These are phyloP conservation scores for Stellera chamaejasme DNA, from an alignment of 345 rosid genomes.

Conservation along the genomic window DNA sequence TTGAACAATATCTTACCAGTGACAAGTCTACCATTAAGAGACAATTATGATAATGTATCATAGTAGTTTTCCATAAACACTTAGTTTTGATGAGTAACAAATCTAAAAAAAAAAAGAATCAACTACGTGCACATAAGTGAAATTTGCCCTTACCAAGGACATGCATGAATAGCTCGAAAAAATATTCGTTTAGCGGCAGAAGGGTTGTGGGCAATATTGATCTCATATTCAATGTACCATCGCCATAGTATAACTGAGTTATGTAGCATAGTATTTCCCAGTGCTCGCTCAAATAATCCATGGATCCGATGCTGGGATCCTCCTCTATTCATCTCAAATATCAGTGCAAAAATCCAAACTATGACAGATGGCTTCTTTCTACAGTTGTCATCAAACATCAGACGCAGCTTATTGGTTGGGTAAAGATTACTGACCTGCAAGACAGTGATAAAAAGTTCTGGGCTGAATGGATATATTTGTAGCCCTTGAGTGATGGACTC, in stretches of 20 bases:
- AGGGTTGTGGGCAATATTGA: slow-evolving; percentile 44
- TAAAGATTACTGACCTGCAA: slow-evolving; percentile 62
- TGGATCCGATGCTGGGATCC: slow-evolving; percentile 70
- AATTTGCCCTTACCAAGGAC: slow-evolving; percentile 64
- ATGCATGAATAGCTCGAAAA: slow-evolving; percentile 91
- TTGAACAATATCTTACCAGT: too few relatives aligned
- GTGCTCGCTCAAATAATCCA: slow-evolving; percentile 83
- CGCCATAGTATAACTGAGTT: slow-evolving; percentile 84
- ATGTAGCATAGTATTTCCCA: slow-evolving; percentile 44
- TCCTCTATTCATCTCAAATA: slow-evolving; percentile 65
- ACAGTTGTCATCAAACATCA: slow-evolving; percentile 56
- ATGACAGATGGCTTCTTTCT: slow-evolving; percentile 61
- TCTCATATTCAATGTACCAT: slow-evolving; percentile 75
- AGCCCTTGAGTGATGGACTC: slow-evolving; percentile 61
- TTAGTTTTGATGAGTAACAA: not conserved
- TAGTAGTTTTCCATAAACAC: not conserved
- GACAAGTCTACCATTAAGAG: too few relatives aligned
- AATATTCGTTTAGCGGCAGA: slow-evolving; percentile 64
- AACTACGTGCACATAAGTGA: not conserved
- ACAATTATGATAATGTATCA: too few relatives aligned
- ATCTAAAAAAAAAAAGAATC: not conserved
- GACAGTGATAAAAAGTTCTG: slow-evolving; percentile 51
- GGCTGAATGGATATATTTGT: slow-evolving; percentile 67
- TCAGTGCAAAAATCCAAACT: slow-evolving; percentile 72
- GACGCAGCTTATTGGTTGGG: slow-evolving; percentile 68